phyloP scores from a whole-genome alignment of 306 rosid species.

The Casuarina equisetifolia region DNA sequence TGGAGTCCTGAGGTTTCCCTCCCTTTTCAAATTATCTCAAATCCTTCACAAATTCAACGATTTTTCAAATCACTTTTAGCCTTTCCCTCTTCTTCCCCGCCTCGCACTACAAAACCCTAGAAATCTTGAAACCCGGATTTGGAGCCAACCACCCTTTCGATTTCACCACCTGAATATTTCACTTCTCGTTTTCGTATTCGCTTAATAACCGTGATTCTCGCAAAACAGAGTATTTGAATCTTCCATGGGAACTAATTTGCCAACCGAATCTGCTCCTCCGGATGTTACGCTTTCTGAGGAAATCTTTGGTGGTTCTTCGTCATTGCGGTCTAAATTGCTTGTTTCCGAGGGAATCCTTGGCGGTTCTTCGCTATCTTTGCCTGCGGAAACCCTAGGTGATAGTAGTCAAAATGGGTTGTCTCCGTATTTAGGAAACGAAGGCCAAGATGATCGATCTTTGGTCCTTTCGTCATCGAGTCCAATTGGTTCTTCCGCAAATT shows the following conservation, averaged over 20 bases:
- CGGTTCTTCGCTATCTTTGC: slow-evolving; percentile 15
- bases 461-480: slow-evolving; percentile 8
- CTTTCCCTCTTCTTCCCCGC: slow-evolving; percentile 48
- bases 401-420: slow-evolving; percentile 6
- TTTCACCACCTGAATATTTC: background rate
- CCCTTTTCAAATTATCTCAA: slow-evolving; percentile 26
- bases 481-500: slow-evolving; percentile 1
- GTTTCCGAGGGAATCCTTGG: slow-evolving; percentile 8
- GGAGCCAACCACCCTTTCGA: slow-evolving; percentile 1
- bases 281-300: background rate
- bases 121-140: slow-evolving; percentile 15
- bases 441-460: slow-evolving; percentile 19
- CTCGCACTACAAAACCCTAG: slow-evolving; percentile 21
- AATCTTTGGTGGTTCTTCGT: background rate
- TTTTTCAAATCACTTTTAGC: slow-evolving; percentile 15
- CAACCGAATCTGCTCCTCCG: background rate
- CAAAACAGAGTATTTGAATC: background rate
- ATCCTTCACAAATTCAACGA: background rate
- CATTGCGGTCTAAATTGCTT: slow-evolving; percentile 7
- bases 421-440: slow-evolving; percentile 5
- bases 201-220: background rate
- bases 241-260: slow-evolving; percentile 13
- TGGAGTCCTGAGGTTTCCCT: slow-evolving; percentile 37
- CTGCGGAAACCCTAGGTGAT: slow-evolving; percentile 22
- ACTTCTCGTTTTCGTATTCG: background rate